phyloP scores from a whole-genome alignment of 2,329 filamentous ascomycete genomes.

The Trichoderma koningiopsis region DNA sequence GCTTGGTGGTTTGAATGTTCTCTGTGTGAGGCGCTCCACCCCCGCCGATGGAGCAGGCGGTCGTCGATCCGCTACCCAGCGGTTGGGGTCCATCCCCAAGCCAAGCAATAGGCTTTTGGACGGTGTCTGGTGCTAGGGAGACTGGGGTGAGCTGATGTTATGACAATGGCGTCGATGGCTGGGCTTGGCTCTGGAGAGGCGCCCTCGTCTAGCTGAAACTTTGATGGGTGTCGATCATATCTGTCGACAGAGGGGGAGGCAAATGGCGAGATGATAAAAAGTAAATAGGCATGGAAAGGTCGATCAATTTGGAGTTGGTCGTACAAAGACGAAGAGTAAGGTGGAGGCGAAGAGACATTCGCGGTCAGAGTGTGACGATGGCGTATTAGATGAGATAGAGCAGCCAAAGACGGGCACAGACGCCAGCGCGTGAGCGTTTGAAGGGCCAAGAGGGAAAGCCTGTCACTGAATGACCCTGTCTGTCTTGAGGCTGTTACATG shows the following conservation, averaged over 20 bases:
- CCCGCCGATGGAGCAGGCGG: slow-evolving; percentile 15
- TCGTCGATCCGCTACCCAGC: slow-evolving; percentile 19
- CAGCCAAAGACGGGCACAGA: slow-evolving; percentile 10
- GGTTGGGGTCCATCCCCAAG: background rate
- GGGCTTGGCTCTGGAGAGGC: background rate
- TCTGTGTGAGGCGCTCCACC: slow-evolving; percentile 7
- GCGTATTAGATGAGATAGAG: background rate
- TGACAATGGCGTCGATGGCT: background rate
- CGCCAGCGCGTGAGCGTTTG: slow-evolving; percentile 18
- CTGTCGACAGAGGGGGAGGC: background rate
- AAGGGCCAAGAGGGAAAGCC: slow-evolving; percentile 4
- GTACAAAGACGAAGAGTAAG: background rate
- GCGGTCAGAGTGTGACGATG: background rate
- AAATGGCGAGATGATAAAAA: background rate
- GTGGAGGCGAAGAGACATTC: too few relatives aligned
- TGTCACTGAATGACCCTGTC: background rate
- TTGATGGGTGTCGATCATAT: background rate
- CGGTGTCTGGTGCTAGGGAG: background rate
- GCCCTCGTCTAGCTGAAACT: slow-evolving; percentile 9
- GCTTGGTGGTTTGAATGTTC: background rate
- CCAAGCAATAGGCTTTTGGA: background rate
- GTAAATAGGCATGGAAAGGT: background rate
- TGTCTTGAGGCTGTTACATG: background rate
- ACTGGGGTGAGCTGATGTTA: background rate
- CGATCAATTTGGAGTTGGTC: background rate